Evolutionary conservation across 108 stramenopile species (phyloP), one percentile per base, ranked within the genome.

Genomic region (Skeletonema costatum): DNA sequence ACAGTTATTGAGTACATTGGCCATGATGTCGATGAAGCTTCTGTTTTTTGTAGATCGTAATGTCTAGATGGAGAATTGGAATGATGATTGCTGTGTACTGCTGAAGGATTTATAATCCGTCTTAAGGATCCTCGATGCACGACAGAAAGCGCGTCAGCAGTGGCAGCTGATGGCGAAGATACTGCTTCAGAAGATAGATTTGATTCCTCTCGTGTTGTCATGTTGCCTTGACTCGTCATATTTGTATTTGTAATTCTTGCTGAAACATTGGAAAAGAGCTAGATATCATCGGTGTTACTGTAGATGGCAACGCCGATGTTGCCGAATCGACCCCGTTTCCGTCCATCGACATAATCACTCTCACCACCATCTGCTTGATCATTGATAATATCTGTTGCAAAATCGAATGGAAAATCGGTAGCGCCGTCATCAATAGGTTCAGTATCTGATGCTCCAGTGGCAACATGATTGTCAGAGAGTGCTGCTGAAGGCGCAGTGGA

Each of bases 1-100:
- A 78, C 77, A 60, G 39, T 66, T 35, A 78, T 78, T 9, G 56
- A 30, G 53, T 78, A 78, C 41, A 78, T 31, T 31, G 77, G 77
- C 77, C 70, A 71, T 56, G 53, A 42, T 21, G 77, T 65, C 32
- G 70, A 36, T 16, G 64, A 35, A 19, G 61, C 11, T 19, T 30
- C 41, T 25, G 19, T 25, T 56, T 56, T 21, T 10, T 56, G 53
- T 10, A 21, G 8, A 53, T 56, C 19, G 9, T 56, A 25, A 8
- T 64, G 35, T 38, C 63, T 33, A 17, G 63, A 35, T 39, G 36
- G 36, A 29, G 17, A 39, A 46, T 70, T 62, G 0, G 25, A 2
- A 30, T 70, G 76, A 42, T 33, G 62, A 13, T 36, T 60, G 41
- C 3, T 19, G 21, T 60, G 19, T 2, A 60, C 30, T 41, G 68